Base-by-base conservation (phyloP, 352 stramenopile genomes). In the Globisporangium paddicum region DNA sequence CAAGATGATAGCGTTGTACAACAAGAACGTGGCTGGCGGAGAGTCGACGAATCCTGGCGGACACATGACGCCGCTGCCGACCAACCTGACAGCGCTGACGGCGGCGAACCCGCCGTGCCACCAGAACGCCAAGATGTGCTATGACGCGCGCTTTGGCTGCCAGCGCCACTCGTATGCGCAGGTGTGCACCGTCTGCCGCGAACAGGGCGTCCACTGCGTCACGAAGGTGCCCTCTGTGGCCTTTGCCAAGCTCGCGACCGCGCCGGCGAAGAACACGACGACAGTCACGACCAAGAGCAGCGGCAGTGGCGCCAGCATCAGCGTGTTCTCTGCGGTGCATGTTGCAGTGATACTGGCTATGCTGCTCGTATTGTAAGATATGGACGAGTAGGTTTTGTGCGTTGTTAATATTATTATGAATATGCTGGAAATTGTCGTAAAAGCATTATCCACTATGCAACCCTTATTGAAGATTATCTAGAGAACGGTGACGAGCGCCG, bases 91-190 rank as follows among this genome's bases (percentile, higher is more conserved):
- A 13, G 57, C 56, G 1, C 26, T 90, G 38, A 71, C 72, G 5
- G 63, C 70, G 1, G 45, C 60, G 21, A 89, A 90, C 52, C 81
- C 81, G 34, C 68, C 72, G 41, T 90, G 81, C 61, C 83, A 86
- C 45, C 44, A 75, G 44, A 89, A 90, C 66, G 67, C 68, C 19
- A 69, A 79, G 48, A 47, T 57, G 7, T 90, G 80, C 60, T 82
- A 76, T 51, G 62, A 86, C 19, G 57, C 78, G 2, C 42, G 64
- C 30, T 86, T 77, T 37, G 80, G 80, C 32, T 90, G 80, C 50
- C 45, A 60, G 38, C 69, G 76, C 30, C 72, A 83, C 54, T 83
- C 78, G 46, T 86, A 86, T 58, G 76, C 72, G 5, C 80, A 89
- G 49, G 78, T 87, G 18, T 90, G 78, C 44, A 72, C 69, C 1